Percentiles rank a stretch among this genome's conserved stretches.
phyloP scores from a whole-genome alignment of 2,329 filamentous ascomycete genomes.

The Coniochaeta pulveracea region DNA sequence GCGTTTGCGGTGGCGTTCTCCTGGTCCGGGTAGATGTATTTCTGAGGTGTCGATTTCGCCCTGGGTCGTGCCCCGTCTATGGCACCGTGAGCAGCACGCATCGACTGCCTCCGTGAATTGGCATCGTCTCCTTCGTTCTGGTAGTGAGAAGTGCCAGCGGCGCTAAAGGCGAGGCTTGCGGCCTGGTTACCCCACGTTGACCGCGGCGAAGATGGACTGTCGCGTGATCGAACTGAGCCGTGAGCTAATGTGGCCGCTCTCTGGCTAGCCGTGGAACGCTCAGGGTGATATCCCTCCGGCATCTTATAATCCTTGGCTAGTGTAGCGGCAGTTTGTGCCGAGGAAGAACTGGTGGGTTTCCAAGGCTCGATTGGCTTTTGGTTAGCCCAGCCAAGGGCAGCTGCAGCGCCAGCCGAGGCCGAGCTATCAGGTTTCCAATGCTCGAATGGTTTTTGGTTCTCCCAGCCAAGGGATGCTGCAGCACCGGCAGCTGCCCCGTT shows the following conservation, averaged over 20 bases:
- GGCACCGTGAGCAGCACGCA: conserved; percentile 69
- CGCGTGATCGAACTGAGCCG: conserved; percentile 13
- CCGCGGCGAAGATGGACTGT: conserved; percentile 9
- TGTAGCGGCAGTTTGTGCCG: conserved; percentile 33
- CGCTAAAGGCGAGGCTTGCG: conserved; percentile 39
- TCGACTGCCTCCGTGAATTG: conserved; percentile 50
- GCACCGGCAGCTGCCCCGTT: conserved; percentile 56
- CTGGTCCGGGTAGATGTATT: conserved; percentile 41
- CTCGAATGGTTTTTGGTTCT: conserved; percentile 53
- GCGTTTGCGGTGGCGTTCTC: conserved; percentile 55
- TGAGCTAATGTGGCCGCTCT: conserved; percentile 62
- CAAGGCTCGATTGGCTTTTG: conserved; percentile 28
- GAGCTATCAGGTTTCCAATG: conserved; percentile 47
- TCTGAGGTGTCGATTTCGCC: conserved; percentile 50
- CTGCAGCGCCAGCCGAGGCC: conserved; percentile 34
- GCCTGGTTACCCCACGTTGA: conserved; percentile 52
- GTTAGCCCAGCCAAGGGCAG: conserved; percentile 17
- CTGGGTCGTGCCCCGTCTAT: conserved; percentile 50
- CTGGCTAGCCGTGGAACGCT: conserved; percentile 53
- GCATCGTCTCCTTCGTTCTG: conserved; percentile 25
- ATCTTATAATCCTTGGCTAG: conserved; percentile 30
- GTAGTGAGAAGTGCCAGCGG: conserved; percentile 12
- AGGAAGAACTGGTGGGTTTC: conserved; percentile 43
- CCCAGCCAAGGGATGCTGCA: conserved; percentile 64
- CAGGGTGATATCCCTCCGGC: conserved; percentile 47